These are phyloP conservation scores for Flaveria ramosissima DNA, from an alignment of 129 eudicot genomes.

Conservation along the genomic window DNA sequence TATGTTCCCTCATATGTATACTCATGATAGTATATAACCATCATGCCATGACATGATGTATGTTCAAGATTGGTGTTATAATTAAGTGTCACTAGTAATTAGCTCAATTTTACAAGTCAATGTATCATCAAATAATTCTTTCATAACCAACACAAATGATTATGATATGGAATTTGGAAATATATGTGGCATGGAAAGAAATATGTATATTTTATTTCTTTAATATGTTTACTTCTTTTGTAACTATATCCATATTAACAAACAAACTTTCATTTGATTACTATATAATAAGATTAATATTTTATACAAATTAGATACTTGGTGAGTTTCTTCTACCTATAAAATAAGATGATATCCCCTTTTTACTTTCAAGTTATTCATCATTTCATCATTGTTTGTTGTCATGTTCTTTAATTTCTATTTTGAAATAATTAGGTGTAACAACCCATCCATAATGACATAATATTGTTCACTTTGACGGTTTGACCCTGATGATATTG, in stretches of 20 bases:
- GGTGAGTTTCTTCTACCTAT: background rate
- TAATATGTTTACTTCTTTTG: background rate
- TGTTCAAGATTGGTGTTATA: slow-evolving; percentile 40
- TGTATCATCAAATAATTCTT: background rate
- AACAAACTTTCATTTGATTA: background rate
- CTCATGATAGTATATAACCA: slow-evolving; percentile 25
- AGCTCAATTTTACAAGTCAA: background rate
- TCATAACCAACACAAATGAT: background rate
- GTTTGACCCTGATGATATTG: background rate
- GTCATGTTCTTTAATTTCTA: background rate
- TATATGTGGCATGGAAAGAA: background rate
- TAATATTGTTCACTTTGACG: background rate
- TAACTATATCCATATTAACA: too few relatives aligned
- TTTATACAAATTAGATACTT: background rate
- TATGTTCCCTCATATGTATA: slow-evolving; percentile 36
- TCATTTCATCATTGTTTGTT: background rate
- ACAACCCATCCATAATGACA: background rate
- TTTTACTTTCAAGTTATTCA: background rate
- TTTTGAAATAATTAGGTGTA: background rate
- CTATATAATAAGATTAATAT: background rate
- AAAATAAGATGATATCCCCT: background rate
- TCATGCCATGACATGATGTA: slow-evolving; percentile 34
- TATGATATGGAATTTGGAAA: too few relatives aligned
- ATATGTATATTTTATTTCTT: background rate
- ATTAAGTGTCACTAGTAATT: background rate